Percentiles rank a stretch among this genome's conserved stretches.
Evolutionary conservation across 2,329 filamentous ascomycete genomes (phyloP).

Genomic region (Talaromyces sp.): DNA sequence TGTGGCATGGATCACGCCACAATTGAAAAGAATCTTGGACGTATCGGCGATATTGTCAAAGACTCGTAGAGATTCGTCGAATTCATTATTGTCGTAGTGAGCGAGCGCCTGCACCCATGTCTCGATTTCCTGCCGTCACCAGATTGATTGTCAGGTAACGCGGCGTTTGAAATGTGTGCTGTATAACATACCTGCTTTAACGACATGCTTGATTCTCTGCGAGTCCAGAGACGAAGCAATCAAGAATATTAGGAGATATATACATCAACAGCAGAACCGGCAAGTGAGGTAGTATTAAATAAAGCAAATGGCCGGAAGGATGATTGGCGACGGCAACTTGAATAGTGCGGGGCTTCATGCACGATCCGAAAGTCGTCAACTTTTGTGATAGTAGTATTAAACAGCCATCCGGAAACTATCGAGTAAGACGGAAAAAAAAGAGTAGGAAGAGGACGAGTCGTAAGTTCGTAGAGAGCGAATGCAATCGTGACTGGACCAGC

Average conservation of each 20-base stretch:
- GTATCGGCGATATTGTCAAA: conserved; percentile 90
- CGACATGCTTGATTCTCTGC: conserved; percentile 45
- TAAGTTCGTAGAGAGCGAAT: neutral
- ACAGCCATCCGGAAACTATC: neutral
- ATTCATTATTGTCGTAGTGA: conserved; percentile 96
- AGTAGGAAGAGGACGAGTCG: neutral
- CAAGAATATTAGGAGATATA: neutral
- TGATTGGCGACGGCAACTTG: conserved; percentile 11
- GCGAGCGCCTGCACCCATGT: conserved; percentile 91
- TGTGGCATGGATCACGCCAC: conserved; percentile 94
- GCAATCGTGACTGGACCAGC: conserved; percentile 11
- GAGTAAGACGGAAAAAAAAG: neutral
- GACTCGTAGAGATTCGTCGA: conserved; percentile 77
- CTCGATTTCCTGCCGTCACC: conserved; percentile 79
- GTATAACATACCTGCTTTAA: conserved; percentile 54
- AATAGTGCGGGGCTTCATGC: conserved; percentile 14
- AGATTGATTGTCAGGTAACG: neutral
- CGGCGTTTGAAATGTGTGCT: neutral
- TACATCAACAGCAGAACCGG: neutral
- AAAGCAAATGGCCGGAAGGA: conserved; percentile 7
- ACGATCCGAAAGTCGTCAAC: conserved; percentile 8
- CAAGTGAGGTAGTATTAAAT: conserved; percentile 1
- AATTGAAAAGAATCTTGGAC: conserved; percentile 97
- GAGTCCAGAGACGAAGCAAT: no score
- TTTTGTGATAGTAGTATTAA: neutral